These are phyloP conservation scores for Auriscalpium orientale DNA, from an alignment of 768 basidiomycete genomes.

Conservation along the genomic window DNA sequence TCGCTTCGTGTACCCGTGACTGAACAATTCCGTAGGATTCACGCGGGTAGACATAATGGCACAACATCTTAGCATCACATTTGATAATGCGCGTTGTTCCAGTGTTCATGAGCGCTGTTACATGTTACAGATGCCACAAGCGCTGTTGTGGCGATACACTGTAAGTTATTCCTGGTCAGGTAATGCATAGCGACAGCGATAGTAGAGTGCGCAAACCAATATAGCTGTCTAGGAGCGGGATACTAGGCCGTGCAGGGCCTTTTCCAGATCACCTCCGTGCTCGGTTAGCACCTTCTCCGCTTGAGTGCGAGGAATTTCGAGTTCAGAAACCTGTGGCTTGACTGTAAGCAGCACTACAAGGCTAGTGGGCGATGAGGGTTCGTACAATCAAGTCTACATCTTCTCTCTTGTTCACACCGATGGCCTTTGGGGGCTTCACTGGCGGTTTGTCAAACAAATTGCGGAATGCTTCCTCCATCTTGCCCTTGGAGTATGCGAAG, in stretches of 20 bases:
- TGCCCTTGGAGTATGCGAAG: conserved; percentile 57
- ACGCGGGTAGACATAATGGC: conserved; percentile 11
- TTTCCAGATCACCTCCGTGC: conserved; percentile 43
- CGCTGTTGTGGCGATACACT: neutral
- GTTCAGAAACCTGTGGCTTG: conserved; percentile 45
- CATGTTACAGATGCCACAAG: too few relatives aligned
- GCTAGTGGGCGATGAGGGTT: conserved; percentile 1
- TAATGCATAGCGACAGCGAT: neutral
- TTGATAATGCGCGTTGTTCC: neutral
- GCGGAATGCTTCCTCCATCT: conserved; percentile 58
- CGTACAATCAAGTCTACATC: conserved; percentile 61
- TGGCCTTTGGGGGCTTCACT: conserved; percentile 34
- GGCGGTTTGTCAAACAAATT: conserved; percentile 51
- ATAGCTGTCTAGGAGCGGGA: neutral
- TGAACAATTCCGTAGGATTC: conserved; percentile 1
- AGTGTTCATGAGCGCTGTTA: too few relatives aligned
- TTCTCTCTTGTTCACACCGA: conserved; percentile 41
- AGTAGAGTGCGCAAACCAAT: neutral
- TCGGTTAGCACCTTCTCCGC: conserved; percentile 53
- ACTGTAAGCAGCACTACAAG: neutral
- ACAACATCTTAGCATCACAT: conserved; percentile 8
- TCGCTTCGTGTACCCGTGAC: neutral
- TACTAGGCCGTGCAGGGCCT: conserved; percentile 34
- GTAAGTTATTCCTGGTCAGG: neutral
- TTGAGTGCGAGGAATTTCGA: conserved; percentile 50